Conservation (phyloP, 345 rosid species). For the Citrus reticulata region DNA sequence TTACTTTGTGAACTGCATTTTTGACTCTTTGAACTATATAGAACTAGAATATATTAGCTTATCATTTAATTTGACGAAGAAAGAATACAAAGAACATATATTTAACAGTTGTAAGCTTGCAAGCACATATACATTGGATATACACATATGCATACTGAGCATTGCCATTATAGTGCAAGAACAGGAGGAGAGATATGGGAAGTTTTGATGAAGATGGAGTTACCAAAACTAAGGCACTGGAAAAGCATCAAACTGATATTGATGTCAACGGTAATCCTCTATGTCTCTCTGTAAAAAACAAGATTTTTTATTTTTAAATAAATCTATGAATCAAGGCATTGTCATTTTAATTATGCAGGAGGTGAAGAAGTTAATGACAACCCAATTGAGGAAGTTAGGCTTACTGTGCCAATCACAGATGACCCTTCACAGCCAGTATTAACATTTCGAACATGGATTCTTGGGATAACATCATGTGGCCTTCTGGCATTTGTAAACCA, state of each 20-base stretch:
- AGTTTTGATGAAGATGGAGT: neutral
- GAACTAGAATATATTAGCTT: neutral
- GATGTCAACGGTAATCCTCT: neutral
- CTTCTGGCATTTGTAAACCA: constrained; percentile 34
- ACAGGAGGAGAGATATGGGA: constrained; percentile 1
- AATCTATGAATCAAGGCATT: neutral
- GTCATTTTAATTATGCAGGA: constrained; percentile 14
- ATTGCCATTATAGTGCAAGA: neutral
- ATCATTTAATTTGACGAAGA: neutral
- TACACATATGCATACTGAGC: neutral
- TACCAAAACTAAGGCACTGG: neutral
- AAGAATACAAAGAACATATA: neutral
- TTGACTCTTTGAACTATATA: neutral
- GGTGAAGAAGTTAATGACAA: constrained; percentile 40
- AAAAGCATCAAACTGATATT: neutral
- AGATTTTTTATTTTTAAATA: neutral
- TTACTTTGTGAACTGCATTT: too few species aligned
- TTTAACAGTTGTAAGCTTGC: neutral
- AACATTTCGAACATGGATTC: constrained; percentile 47
- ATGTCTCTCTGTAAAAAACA: neutral
- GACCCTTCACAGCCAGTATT: constrained; percentile 32
- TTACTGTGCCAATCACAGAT: constrained; percentile 34
- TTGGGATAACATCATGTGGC: constrained; percentile 30
- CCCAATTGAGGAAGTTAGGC: constrained; percentile 60
- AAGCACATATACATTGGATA: neutral